Evolutionary conservation across 495 filamentous ascomycete species (phyloP), one percentile per base, ranked within the genome.

Genomic region (Penicillium fimorum): DNA sequence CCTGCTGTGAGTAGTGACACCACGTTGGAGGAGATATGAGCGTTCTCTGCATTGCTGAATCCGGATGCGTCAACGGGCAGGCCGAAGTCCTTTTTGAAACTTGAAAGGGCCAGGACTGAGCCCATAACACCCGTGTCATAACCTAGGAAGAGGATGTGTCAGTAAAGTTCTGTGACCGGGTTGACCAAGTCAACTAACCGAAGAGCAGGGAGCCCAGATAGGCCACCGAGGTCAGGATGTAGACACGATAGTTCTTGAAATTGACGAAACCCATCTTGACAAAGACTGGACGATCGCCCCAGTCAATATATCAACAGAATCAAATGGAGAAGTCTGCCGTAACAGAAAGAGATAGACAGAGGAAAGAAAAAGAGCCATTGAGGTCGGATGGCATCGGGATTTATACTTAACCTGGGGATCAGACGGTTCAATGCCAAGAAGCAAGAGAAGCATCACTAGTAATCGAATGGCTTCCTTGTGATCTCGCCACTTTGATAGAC

Each of bases 1-100:
- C 86, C 85, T 4, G 84, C 85, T 58, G 81, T 82, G 22, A 87
- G 71, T 22, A 86, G 75, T 49, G 84, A 85, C 13, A 84, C 82
- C 38, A 85, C 78, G 50, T 85, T 84, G 18, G 79, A 81, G 5
- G 79, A 70, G 13, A 82, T 70, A 17, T 76, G 57, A 8, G 76
- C 70, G 47, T 80, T 83, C 32, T 65, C 30, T 1, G 49, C 40
- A 13, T 53, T 63, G 46, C 71, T 65, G 43, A 74, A 77, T 0
- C 71, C 74, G 7, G 56, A 57, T 1, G 56, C 50, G 30, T 47
- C 66, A 1, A 56, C 47, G 8, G 75, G 73, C 18, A 81, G 70
- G 29, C 73, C 70, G 59, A 84, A 84, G 63, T 84, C 81, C 32
- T 70, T 66, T 57, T 83, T 79, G 76, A 85, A 85, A 48, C 75